Conservation (phyloP, 768 basidiomycete species). For the Boletus speciosus region DNA sequence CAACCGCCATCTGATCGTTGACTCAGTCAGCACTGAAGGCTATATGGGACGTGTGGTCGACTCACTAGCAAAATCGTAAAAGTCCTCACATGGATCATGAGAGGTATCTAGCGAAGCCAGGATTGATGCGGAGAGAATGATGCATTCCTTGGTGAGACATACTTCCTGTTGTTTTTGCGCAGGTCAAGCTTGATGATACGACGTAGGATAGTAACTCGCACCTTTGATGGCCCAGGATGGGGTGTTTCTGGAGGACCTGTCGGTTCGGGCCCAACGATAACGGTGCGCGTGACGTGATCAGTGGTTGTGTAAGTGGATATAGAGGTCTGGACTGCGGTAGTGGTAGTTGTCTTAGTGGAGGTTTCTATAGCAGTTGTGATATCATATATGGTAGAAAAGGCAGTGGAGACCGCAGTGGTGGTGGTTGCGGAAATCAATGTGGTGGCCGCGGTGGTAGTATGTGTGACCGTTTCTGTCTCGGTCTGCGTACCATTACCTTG, state of each 20-base stretch:
- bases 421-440: conserved; percentile 30
- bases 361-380: conserved; percentile 39
- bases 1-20: conserved; percentile 73
- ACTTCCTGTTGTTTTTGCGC: conserved; percentile 40
- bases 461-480: conserved; percentile 32
- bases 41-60: conserved; percentile 17
- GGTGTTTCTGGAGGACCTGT: conserved; percentile 47
- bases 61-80: conserved; percentile 90
- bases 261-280: conserved; percentile 40
- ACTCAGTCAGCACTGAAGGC: conserved; percentile 8
- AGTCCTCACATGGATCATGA: conserved; percentile 93
- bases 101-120: conserved; percentile 74
- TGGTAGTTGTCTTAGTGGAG: conserved; percentile 37
- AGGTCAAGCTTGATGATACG: not conserved
- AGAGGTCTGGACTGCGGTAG: conserved; percentile 36
- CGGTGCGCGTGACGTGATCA: conserved; percentile 37
- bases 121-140: conserved; percentile 78
- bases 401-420: conserved; percentile 34
- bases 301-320: conserved; percentile 38
- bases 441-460: conserved; percentile 29
- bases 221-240: conserved; percentile 58
- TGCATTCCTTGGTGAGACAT: conserved; percentile 78
- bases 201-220: conserved; percentile 12
- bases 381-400: conserved; percentile 31
- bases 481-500: conserved; percentile 35